phyloP scores from a whole-genome alignment of 2,329 filamentous ascomycete species.

The Epicoccum nigrum region DNA sequence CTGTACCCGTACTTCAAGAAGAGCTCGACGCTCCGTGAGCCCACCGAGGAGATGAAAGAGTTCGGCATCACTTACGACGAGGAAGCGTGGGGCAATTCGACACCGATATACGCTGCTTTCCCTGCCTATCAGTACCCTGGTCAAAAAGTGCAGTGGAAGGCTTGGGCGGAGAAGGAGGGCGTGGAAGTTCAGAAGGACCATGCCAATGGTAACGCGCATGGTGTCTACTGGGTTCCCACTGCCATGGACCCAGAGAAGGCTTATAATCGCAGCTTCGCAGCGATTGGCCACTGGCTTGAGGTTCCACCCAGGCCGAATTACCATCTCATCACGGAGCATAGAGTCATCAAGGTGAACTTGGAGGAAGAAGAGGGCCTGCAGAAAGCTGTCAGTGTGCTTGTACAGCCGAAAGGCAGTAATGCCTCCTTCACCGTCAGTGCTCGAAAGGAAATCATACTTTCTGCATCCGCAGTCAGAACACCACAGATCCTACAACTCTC shows the following conservation, averaged over 20 bases:
- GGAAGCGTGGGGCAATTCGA: conserved; percentile 19
- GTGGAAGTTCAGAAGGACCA: background rate
- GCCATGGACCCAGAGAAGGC: conserved; percentile 33
- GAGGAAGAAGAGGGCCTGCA: background rate
- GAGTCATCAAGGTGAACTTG: conserved; percentile 28
- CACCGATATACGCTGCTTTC: conserved; percentile 3
- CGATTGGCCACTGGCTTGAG: conserved; percentile 37
- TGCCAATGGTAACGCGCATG: conserved; percentile 2
- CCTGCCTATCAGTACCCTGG: conserved; percentile 23
- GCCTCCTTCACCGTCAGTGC: conserved; percentile 17
- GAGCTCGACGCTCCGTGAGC: conserved; percentile 23
- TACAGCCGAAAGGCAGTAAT: conserved; percentile 8
- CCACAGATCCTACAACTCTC: conserved; percentile 68
- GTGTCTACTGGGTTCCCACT: conserved; percentile 5
- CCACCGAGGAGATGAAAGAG: conserved; percentile 10
- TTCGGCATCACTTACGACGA: conserved; percentile 26
- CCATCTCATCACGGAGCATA: conserved; percentile 32
- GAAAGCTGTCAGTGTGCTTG: conserved; percentile 29
- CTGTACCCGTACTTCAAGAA: conserved; percentile 14
- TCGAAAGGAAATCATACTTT: conserved; percentile 61
- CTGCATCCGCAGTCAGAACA: conserved; percentile 64
- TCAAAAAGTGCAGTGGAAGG: conserved; percentile 7
- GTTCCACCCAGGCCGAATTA: conserved; percentile 34
- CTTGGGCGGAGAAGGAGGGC: conserved; percentile 3
- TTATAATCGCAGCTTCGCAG: conserved; percentile 36